Percentiles rank a stretch among this genome's conserved stretches.
phyloP scores from a whole-genome alignment of 371 early-diverging fungal species.

The Apophysomyces elegans region DNA sequence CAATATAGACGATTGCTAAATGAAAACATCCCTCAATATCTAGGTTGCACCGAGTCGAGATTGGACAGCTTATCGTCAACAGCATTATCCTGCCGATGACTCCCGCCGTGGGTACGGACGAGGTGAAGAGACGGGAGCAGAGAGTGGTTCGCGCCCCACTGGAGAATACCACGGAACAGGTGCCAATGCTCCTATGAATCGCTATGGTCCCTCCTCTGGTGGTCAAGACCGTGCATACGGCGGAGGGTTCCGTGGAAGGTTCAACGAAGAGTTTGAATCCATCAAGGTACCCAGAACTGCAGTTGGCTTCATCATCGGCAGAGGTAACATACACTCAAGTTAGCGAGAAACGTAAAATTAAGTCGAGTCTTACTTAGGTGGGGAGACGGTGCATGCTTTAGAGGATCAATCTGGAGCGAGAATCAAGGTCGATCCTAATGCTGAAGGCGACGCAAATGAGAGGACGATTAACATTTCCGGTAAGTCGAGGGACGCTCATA shows the following conservation, averaged over 20 bases:
- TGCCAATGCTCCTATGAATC: conserved; percentile 15
- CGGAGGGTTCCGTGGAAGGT: conserved; percentile 35
- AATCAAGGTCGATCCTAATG: conserved; percentile 74
- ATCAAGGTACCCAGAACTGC: conserved; percentile 72
- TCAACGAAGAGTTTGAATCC: conserved; percentile 51
- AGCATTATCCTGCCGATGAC: conserved; percentile 16
- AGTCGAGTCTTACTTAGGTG: conserved; percentile 47
- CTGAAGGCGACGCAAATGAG: conserved; percentile 39
- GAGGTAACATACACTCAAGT: conserved; percentile 40
- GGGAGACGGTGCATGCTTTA: conserved; percentile 86
- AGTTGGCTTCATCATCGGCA: conserved; percentile 84
- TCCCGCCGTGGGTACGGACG: conserved; percentile 15
- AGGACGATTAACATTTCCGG: conserved; percentile 46
- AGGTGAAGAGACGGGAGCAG: conserved; percentile 14
- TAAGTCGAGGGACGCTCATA: conserved; percentile 23
- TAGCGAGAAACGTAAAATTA: not conserved
- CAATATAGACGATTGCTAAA: too few relatives aligned
- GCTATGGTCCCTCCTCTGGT: conserved; percentile 17
- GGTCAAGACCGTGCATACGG: conserved; percentile 22
- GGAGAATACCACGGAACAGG: conserved; percentile 13
- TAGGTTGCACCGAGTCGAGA: conserved; percentile 31
- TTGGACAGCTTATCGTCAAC: conserved; percentile 33
- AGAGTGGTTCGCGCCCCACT: conserved; percentile 8
- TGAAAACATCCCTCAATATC: too few relatives aligned
- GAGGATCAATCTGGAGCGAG: conserved; percentile 84